Base-by-base conservation (phyloP, 176 grass and related monocot genomes). In the Cymbopogon citratus region DNA sequence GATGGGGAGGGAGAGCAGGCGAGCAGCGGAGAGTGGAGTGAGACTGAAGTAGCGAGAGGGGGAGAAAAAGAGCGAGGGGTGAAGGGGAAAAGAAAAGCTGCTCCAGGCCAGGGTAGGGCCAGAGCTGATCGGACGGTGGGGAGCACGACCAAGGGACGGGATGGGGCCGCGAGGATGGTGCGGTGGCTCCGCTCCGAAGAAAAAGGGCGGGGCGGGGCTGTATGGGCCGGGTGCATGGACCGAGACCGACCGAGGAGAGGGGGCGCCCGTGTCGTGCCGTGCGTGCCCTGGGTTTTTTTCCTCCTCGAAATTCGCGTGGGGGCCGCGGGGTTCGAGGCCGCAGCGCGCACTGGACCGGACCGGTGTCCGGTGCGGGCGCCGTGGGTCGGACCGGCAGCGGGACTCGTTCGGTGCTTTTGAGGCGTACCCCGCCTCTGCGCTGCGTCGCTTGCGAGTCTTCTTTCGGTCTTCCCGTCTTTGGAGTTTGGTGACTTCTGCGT, bases 361-460 rank as follows among this genome's bases (percentile, higher is more conserved):
- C 25, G 56, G 56, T 11, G n/a, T n/a, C n/a, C n/a, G 3, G 56
- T 0, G 8, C 54, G 54, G 24, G 52, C 10, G n/a, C 52, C 18
- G 18, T 18, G 18, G 7, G 48, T 6, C 16, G 41, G 64, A 12
- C 28, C 56, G 28, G 61, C 62, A 21, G 73, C 18, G 5, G 40
- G 11, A 38, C 65, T 57, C 52, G 52, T 38, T 80, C 39, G 81
- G 29, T 52, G 79, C 88, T 90, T 90, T 86, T 69, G 73, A 83
- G 88, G 79, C 43, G 5, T 43, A 27, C 11, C 51, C 9, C 4
- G 31, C 31, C 10, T 6, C 11, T 34, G 73, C 19, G 14, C 49
- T 6, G 51, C 74, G 74, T 60, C 33, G 23, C 21, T 5, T 39
- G 45, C 45, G 15, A 49, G 46, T 18, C 49, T 52, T 52, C 49